Conservation (phyloP, 2,329 filamentous ascomycete genomes). For the Botrytis sinoallii region DNA sequence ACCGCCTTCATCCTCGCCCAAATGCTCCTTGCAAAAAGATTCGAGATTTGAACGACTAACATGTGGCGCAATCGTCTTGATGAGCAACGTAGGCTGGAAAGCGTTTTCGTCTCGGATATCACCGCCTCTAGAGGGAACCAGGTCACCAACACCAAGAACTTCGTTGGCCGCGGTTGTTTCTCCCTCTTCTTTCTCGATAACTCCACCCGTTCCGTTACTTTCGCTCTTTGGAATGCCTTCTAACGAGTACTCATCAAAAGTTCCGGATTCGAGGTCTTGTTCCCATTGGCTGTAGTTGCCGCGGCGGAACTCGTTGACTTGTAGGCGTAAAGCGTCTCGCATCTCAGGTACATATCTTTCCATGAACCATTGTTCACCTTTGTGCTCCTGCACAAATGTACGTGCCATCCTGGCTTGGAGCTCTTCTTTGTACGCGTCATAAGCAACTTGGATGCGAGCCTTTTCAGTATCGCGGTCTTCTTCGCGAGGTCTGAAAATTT, state of each 20-base stretch:
- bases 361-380: constrained; percentile 95
- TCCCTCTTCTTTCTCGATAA: constrained; percentile 92
- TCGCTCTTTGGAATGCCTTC: constrained; percentile 94
- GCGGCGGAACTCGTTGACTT: constrained; percentile 76
- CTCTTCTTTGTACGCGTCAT: constrained; percentile 66
- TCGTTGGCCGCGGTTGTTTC: constrained; percentile 90
- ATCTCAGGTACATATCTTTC: constrained; percentile 89
- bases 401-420: constrained; percentile 78
- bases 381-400: constrained; percentile 86
- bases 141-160: constrained; percentile 85
- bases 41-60: constrained; percentile 93
- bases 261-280: constrained; percentile 76
- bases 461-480: constrained; percentile 79
- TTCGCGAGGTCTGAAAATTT: constrained; percentile 61
- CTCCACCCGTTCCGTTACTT: constrained; percentile 78
- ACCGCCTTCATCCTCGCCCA: constrained; percentile 85
- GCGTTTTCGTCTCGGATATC: constrained; percentile 88
- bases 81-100: constrained; percentile 85
- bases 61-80: constrained; percentile 96
- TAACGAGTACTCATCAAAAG: constrained; percentile 91
- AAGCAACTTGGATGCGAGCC: constrained; percentile 69
- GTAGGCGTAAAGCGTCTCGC: constrained; percentile 68
- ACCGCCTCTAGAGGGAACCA: constrained; percentile 77
- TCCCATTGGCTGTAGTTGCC: constrained; percentile 84
- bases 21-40: constrained; percentile 88